These are phyloP conservation scores for Trypanosomatidae sp. DNA, from an alignment of 208 protist species.

Conservation along the genomic window DNA sequence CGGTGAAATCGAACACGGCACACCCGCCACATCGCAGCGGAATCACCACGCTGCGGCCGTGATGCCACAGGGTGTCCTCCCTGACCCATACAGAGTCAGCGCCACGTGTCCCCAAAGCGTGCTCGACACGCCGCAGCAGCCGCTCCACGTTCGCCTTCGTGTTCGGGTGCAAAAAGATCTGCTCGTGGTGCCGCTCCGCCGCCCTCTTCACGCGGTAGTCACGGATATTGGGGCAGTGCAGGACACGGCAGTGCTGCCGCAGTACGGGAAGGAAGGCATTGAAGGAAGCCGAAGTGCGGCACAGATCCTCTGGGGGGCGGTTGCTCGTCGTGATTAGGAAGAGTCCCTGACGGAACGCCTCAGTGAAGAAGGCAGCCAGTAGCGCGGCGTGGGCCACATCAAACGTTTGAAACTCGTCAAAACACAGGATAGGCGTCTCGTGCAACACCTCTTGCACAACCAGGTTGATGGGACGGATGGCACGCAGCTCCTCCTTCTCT, in stretches of 20 bases:
- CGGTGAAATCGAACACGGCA: slow-evolving; percentile 80
- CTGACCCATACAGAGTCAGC: slow-evolving; percentile 35
- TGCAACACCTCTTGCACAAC: slow-evolving; percentile 69
- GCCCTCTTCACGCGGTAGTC: slow-evolving; percentile 60
- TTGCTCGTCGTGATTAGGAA: slow-evolving; percentile 90
- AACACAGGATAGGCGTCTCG: slow-evolving; percentile 87
- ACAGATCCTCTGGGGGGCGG: slow-evolving; percentile 77
- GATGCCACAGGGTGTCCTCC: slow-evolving; percentile 55
- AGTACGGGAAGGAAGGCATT: slow-evolving; percentile 60
- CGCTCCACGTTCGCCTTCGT: slow-evolving; percentile 39
- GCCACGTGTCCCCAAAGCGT: slow-evolving; percentile 24
- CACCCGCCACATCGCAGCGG: slow-evolving; percentile 67
- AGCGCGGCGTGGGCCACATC: slow-evolving; percentile 86
- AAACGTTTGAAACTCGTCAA: slow-evolving; percentile 93
- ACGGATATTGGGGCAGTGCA: slow-evolving; percentile 45
- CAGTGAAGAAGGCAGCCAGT: slow-evolving; percentile 75
- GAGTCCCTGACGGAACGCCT: slow-evolving; percentile 66
- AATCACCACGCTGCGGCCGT: slow-evolving; percentile 65
- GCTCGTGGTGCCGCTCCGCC: slow-evolving; percentile 40
- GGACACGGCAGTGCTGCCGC: slow-evolving; percentile 61
- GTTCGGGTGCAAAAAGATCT: slow-evolving; percentile 69
- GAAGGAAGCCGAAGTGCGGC: slow-evolving; percentile 63
- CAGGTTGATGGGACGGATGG: slow-evolving; percentile 60
- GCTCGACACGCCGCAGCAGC: slow-evolving; percentile 59
- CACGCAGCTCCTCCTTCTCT: slow-evolving; percentile 15